Conservation (phyloP, 306 rosid species). For the Vigna hirtella region DNA sequence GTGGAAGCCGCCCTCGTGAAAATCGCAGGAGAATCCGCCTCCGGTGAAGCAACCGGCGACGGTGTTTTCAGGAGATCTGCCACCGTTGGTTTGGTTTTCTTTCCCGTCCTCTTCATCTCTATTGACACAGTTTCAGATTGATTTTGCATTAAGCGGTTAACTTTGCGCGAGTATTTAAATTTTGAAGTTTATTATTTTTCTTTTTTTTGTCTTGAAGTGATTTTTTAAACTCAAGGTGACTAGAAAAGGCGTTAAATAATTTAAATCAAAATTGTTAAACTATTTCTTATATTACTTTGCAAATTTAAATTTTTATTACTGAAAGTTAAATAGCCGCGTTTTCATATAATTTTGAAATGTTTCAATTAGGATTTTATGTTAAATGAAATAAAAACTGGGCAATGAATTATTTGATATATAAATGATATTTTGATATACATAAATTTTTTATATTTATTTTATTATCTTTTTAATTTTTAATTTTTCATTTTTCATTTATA, state of each 20-base stretch:
- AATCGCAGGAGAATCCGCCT: slow-evolving; percentile 57
- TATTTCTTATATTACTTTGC: not conserved
- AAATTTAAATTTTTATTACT: not conserved
- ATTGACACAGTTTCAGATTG: slow-evolving; percentile 6
- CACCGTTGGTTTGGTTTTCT: slow-evolving; percentile 52
- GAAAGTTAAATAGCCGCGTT: not conserved
- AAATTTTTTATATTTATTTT: too few species aligned
- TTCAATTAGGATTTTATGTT: too few species aligned
- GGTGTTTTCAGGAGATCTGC: slow-evolving; percentile 71
- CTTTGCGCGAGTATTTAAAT: slow-evolving; percentile 1
- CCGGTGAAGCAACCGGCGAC: slow-evolving; percentile 55
- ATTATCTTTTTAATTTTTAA: too few species aligned
- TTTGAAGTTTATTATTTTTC: not conserved
- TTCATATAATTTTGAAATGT: not conserved
- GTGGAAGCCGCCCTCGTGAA: slow-evolving; percentile 58
- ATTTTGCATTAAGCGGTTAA: slow-evolving; percentile 24
- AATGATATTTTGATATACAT: too few species aligned
- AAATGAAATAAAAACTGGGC: too few species aligned
- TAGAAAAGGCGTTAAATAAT: not conserved
- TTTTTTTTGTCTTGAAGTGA: too few species aligned
- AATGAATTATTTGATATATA: too few species aligned
- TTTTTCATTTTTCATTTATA: too few species aligned
- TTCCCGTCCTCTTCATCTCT: slow-evolving; percentile 67
- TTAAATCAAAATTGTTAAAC: not conserved
- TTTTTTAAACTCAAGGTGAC: too few species aligned